Percentiles rank a stretch among this genome's conserved stretches.
These are phyloP conservation scores for Cicer cuneatum DNA, from an alignment of 306 rosid species.

Conservation along the genomic window DNA sequence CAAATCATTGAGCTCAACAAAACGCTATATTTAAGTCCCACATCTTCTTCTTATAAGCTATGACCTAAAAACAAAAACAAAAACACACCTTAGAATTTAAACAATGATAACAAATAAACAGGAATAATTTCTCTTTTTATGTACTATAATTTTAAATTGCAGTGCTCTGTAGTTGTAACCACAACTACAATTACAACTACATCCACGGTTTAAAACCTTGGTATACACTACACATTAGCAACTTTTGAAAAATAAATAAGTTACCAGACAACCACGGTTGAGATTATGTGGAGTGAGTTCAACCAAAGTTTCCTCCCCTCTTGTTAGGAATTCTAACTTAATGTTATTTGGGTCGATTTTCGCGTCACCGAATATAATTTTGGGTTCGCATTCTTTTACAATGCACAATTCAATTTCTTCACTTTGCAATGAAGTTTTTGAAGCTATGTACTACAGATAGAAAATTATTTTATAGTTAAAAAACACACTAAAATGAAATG, in stretches of 20 bases:
- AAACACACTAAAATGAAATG: background rate
- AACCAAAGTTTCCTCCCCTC: conserved; percentile 57
- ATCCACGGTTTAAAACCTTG: too few species aligned
- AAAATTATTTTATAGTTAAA: conserved; percentile 32
- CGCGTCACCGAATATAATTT: conserved; percentile 34
- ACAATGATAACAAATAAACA: background rate
- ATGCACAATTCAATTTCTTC: conserved; percentile 66
- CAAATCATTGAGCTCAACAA: conserved; percentile 24
- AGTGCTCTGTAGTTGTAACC: background rate
- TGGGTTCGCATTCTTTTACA: conserved; percentile 51
- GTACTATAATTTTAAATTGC: background rate
- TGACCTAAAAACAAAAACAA: conserved; percentile 59
- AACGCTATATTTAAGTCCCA: conserved; percentile 35
- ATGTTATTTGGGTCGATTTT: conserved; percentile 44
- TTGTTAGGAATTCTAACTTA: conserved; percentile 42
- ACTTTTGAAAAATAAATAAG: conserved; percentile 1
- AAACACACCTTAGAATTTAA: background rate
- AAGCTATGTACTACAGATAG: conserved; percentile 61
- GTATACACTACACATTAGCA: background rate
- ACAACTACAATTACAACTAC: background rate
- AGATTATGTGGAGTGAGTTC: conserved; percentile 48
- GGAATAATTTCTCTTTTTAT: background rate
- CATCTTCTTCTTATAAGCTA: conserved; percentile 67
- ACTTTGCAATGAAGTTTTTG: conserved; percentile 49
- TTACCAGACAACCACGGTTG: conserved; percentile 68